These are phyloP conservation scores for Arthroderma uncinatum DNA, from an alignment of 2,329 filamentous ascomycete genomes.

Conservation along the genomic window DNA sequence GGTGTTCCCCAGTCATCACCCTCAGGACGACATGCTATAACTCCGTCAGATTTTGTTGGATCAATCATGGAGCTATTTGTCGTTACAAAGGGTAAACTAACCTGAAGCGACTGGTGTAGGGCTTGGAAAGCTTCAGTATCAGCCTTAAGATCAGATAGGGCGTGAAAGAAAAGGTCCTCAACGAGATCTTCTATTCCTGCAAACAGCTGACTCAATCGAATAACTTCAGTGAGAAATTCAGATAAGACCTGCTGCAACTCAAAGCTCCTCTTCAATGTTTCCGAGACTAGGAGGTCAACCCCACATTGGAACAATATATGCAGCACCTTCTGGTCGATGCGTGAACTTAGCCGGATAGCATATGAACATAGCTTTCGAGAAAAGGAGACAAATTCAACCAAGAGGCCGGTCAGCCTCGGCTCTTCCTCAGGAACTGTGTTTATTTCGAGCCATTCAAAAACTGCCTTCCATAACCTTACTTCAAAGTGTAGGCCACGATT, in stretches of 20 bases:
- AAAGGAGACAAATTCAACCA: slow-evolving; percentile 21
- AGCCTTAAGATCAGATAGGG: slow-evolving; percentile 19
- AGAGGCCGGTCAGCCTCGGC: slow-evolving; percentile 16
- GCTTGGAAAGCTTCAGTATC: slow-evolving; percentile 14
- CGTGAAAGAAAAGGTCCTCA: slow-evolving; percentile 21
- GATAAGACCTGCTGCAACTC: slow-evolving; percentile 24
- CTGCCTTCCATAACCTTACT: slow-evolving; percentile 24
- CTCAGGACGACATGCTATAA: slow-evolving; percentile 17
- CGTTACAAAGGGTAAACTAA: slow-evolving; percentile 13
- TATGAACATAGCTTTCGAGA: slow-evolving; percentile 18
- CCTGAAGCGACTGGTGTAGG: slow-evolving; percentile 25
- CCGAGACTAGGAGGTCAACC: slow-evolving; percentile 21
- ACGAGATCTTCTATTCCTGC: slow-evolving; percentile 17
- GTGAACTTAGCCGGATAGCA: slow-evolving; percentile 15
- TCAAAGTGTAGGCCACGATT: slow-evolving; percentile 26
- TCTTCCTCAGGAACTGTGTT: slow-evolving; percentile 12
- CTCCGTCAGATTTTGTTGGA: neutral
- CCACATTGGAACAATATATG: slow-evolving; percentile 24
- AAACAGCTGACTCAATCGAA: slow-evolving; percentile 16
- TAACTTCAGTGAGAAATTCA: slow-evolving; percentile 22
- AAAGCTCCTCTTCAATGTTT: slow-evolving; percentile 17
- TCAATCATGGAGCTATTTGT: neutral
- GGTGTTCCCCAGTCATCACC: slow-evolving; percentile 12
- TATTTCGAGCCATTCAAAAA: slow-evolving; percentile 22
- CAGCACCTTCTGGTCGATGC: slow-evolving; percentile 21